Base-by-base conservation (phyloP, 2,329 filamentous ascomycete species). In the Microdochium paspali region DNA sequence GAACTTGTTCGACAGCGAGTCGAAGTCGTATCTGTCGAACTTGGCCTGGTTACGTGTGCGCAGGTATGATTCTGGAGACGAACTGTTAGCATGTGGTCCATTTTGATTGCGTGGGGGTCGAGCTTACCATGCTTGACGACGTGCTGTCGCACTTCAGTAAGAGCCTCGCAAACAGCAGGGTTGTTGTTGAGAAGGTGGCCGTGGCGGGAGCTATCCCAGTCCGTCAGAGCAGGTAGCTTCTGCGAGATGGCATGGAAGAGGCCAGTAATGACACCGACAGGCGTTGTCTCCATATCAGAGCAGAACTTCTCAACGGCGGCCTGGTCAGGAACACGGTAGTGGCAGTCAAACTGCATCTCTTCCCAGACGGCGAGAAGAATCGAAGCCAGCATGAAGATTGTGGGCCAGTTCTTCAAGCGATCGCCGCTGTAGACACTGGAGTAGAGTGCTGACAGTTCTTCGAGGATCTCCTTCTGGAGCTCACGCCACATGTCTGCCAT, bases 401-500 rank as follows among this genome's bases (percentile, higher is more conserved):
- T 96, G 2, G 91, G 91, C 91, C 91, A 97, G 72, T 96, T 95
- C 81, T 95, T 96, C 58, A 96, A 80, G 68, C 94, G 91, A 66
- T 96, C 91, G 50, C 91, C 91, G 58, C 87, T 94, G 77, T 97
- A 97, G 42, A 97, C 91, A 54, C 90, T 95, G n/a, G 89, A 94
- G 77, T 96, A 97, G 13, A 97, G 77, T 6, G 81, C 72, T 1
- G 91, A 96, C 1, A 97, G 79, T 72, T 97, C 91, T 71, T 95
- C 90, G 2, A 97, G 77, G 31, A 96, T 90, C 58, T 96, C 91
- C 72, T 94, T 95, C 66, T 96, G 90, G 49, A 97, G 76, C 67
- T 95, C 90, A 54, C 91, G 90, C 91, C 91, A 97, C 88, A 96
- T 94, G 61, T 94, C 90, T 55, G 90, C 91, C 70, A 97, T 84